Percentiles rank a stretch among this genome's conserved stretches.
These are phyloP conservation scores for Arthromyces matolae DNA, from an alignment of 768 basidiomycete species.

Conservation along the genomic window DNA sequence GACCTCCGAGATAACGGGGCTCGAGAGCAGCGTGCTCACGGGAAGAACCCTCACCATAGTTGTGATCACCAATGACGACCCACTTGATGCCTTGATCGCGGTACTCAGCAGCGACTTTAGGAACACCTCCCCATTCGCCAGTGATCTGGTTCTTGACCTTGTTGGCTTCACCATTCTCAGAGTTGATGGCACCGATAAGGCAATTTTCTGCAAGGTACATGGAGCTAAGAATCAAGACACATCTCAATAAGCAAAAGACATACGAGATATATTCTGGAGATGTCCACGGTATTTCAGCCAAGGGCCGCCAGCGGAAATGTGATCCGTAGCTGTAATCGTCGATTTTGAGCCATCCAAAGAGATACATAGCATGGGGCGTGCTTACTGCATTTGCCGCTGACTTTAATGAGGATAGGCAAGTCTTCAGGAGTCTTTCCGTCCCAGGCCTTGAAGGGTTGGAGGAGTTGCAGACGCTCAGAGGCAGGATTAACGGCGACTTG, in stretches of 20 bases:
- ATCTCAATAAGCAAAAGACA: conserved; percentile 25
- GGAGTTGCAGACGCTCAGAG: conserved; percentile 87
- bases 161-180: conserved; percentile 95
- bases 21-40: conserved; percentile 98
- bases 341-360: conserved; percentile 3
- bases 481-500: conserved; percentile 80
- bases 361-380: conserved; percentile 16
- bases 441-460: conserved; percentile 89
- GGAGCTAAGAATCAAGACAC: conserved; percentile 8
- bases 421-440: conserved; percentile 88
- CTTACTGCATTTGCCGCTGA: conserved; percentile 97
- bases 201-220: conserved; percentile 69
- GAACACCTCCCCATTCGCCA: conserved; percentile 82
- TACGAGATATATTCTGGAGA: conserved; percentile 95
- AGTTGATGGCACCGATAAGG: conserved; percentile 95
- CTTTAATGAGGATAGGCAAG: conserved; percentile 96
- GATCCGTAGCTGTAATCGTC: conserved; percentile 65
- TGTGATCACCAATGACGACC: conserved; percentile 95
- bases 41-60: conserved; percentile 98
- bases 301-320: conserved; percentile 96
- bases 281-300: conserved; percentile 99
- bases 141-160: conserved; percentile 88
- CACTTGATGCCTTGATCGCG: conserved; percentile 88
- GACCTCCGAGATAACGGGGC: conserved; percentile 90
- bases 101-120: conserved; percentile 83